Conservation (phyloP, 2,329 filamentous ascomycete genomes). For the Colletotrichum agaves region DNA sequence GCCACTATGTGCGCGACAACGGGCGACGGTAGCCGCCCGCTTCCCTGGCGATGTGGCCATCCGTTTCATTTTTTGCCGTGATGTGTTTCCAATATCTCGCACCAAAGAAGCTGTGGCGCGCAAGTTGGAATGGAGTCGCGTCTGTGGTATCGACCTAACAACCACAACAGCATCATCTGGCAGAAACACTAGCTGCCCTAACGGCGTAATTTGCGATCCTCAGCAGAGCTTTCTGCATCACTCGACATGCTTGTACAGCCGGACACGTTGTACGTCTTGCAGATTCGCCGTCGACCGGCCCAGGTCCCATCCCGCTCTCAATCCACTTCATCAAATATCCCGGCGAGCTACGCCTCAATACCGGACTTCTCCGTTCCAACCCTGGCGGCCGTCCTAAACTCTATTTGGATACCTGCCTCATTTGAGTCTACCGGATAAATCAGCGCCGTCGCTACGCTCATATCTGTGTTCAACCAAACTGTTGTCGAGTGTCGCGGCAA, state of each 20-base stretch:
- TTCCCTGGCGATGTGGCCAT: slow-evolving; percentile 10
- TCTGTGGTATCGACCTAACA: neutral
- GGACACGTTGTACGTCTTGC: slow-evolving; percentile 25
- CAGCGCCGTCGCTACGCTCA: neutral
- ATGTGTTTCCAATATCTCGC: neutral
- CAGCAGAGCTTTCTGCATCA: slow-evolving; percentile 1
- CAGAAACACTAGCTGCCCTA: neutral
- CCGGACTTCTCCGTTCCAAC: slow-evolving; percentile 17
- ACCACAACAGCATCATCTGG: slow-evolving; percentile 1
- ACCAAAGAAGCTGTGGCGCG: neutral
- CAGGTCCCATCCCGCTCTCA: slow-evolving; percentile 20
- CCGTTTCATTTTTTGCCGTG: neutral
- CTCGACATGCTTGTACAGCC: slow-evolving; percentile 22
- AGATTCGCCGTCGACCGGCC: slow-evolving; percentile 24
- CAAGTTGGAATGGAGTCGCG: slow-evolving; percentile 19
- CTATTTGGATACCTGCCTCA: slow-evolving; percentile 6
- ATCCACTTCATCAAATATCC: slow-evolving; percentile 32
- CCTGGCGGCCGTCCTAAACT: slow-evolving; percentile 14
- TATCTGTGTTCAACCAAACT: neutral
- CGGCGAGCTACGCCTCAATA: slow-evolving; percentile 18
- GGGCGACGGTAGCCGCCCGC: slow-evolving; percentile 2
- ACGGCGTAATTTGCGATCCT: neutral
- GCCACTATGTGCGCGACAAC: slow-evolving; percentile 5
- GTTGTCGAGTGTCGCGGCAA: neutral
- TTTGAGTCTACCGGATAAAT: slow-evolving; percentile 13